Base-by-base conservation (phyloP, 1,284 basidiomycete species). In the Pseudozyma sp. region DNA sequence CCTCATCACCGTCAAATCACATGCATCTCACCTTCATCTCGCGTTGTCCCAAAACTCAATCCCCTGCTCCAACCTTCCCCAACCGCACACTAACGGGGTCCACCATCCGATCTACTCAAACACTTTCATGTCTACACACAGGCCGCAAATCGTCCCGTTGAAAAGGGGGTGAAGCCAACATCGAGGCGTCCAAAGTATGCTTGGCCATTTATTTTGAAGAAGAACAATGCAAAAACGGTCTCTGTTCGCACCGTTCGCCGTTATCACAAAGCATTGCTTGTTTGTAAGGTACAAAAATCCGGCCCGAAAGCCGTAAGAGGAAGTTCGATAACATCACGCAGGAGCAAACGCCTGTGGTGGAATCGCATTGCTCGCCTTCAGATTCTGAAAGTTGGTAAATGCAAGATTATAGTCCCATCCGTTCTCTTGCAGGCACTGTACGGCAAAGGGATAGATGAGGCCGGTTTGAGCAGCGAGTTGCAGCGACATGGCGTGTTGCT, bases 361-460 rank as follows among this genome's bases (percentile, higher is more conserved):
- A 9, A 80, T 80, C 10, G 70, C 62, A 34, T 72, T 72, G 54
- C 60, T 65, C 44, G 78, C 75, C 39, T 81, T 77, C n/a, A 85
- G 60, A 13, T 70, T 55, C 52, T 83, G 75, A 72, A 86, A 86
- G 63, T 81, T 81, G 43, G 74, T 59, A 43, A 84, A 51, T 2
- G 85, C 85, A 19, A 73, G 57, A 33, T 71, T 63, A 34, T 79
- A 78, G 49, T 85, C 79, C 85, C 85, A 86, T 2, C 59, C 74
- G 61, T 85, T 85, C 59, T 85, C 82, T n/a, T 69, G 67, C 16
- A 86, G 69, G 51, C 85, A 85, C 64, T 85, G 74, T 48, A 85
- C 80, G 19, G 85, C 82, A 39, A 84, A 85, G 5, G 78, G 73
- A 49, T 85, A 85, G 34, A 74, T 83, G 14, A 86, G 77, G 16